Evolutionary conservation across 2,329 filamentous ascomycete genomes (phyloP).

Genomic region (Ophiostoma himal-ulmi): DNA sequence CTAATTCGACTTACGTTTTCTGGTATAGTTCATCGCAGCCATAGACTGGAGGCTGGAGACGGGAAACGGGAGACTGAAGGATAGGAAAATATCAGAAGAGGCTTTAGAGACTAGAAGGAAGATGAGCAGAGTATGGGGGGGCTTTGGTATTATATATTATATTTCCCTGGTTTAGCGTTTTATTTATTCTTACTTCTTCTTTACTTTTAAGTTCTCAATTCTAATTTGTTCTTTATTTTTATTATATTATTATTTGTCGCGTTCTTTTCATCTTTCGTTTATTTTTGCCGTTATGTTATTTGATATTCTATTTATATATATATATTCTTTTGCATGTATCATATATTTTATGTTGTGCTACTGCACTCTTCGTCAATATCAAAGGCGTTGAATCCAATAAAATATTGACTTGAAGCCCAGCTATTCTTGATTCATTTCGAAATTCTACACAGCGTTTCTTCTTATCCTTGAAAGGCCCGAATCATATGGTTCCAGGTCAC

Average conservation of each 20-base stretch:
- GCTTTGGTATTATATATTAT: neutral
- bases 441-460: no score
- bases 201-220: neutral
- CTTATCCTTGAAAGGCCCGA: no score
- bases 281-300: no score
- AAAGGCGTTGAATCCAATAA: no score
- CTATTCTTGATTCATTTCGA: no score
- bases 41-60: neutral
- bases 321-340: no score
- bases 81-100: neutral
- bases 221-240: neutral
- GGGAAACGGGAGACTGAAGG: neutral
- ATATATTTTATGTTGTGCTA: no score
- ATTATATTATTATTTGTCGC: neutral
- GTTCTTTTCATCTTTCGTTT: no score
- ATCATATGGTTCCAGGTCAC: no score
- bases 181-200: neutral
- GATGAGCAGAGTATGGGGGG: neutral
- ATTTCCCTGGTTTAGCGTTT: neutral
- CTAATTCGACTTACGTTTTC: slow-evolving; percentile 31
- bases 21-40: slow-evolving; percentile 34
- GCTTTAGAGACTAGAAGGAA: neutral
- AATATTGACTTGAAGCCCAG: no score
- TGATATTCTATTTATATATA: no score
- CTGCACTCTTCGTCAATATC: no score